Evolutionary conservation across 2,329 filamentous ascomycete species (phyloP), one percentile per base, ranked within the genome.

Genomic region (Sporothrix pseudoabietina): DNA sequence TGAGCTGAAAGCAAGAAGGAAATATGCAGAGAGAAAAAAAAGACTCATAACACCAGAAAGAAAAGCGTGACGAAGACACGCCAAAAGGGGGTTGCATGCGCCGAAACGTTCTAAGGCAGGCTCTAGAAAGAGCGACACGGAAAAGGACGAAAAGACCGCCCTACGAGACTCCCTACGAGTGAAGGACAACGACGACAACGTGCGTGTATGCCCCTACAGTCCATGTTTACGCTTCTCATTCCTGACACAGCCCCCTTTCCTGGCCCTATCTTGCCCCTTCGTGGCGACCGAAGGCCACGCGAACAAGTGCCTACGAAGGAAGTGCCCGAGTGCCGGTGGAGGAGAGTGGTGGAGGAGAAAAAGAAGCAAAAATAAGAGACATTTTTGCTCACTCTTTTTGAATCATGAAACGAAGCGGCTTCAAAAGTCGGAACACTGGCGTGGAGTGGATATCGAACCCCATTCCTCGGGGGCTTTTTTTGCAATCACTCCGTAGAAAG

Each of bases 371-470:
- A 59, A 47, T n/a, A 41, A 52, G 26, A 32, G 55, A 71, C 68
- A 44, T 70, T 57, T 54, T 22, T 16, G 12, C 52, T 16, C 66
- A 19, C 35, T 47, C 16, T 59, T 41, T 26, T 57, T 35, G 35
- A 52, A 49, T 71, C 69, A 19, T 71, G 69, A 71, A 71, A 71
- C 69, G 22, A 61, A 32, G 4, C 69, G 22, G 41, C 39, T 30
- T 71, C 54, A 4, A 59, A 61, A 59, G 7, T 16, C 19, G 26
- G 69, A 59, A 71, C 54, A 52, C 55, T 61, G 41, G 55, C 55
- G 69, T 59, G 35, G 54, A 8, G 61, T 44, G 65, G 65, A 52
- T 52, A 35, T 12, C 8, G 22, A 71, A 44, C 16, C n/a, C 69
- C 32, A 41, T 30, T 35, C 22, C 22, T 26, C 22, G 22, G 22